Evolutionary conservation across 495 filamentous ascomycete species (phyloP).

Genomic region (Ramalina peruviana): DNA sequence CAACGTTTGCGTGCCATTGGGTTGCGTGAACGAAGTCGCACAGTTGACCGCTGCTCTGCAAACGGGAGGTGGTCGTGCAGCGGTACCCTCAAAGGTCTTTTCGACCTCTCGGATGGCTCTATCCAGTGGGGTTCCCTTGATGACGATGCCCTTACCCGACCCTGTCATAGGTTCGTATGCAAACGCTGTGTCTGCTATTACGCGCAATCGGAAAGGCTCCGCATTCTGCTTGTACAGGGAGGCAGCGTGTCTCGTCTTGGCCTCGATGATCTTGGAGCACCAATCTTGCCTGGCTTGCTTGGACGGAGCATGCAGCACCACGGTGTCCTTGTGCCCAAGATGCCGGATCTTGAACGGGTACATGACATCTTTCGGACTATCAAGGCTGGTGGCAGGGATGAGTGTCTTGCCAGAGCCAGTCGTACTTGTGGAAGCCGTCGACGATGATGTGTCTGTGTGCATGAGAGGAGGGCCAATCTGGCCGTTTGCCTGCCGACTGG

Average conservation of each 20-base stretch:
- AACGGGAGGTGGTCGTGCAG: conserved; percentile 54
- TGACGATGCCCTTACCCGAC: conserved; percentile 42
- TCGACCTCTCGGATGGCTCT: conserved; percentile 84
- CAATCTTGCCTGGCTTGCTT: conserved; percentile 66
- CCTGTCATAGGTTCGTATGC: conserved; percentile 52
- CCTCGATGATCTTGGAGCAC: conserved; percentile 86
- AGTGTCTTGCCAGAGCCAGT: conserved; percentile 28
- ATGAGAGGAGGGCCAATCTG: conserved; percentile 41
- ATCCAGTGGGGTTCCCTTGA: conserved; percentile 83
- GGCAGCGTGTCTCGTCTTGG: conserved; percentile 83
- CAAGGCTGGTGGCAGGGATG: conserved; percentile 36
- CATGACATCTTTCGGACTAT: conserved; percentile 54
- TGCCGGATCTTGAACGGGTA: conserved; percentile 96
- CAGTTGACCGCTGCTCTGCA: conserved; percentile 82
- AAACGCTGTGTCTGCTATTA: conserved; percentile 88
- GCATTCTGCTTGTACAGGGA: conserved; percentile 85
- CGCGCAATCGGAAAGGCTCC: conserved; percentile 84
- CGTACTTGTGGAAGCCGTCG: conserved; percentile 35
- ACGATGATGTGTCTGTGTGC: conserved; percentile 45
- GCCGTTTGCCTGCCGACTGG: conserved; percentile 34
- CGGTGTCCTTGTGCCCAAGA: conserved; percentile 69
- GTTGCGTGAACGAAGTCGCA: conserved; percentile 72
- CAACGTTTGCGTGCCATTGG: conserved; percentile 71
- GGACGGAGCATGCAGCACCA: conserved; percentile 72
- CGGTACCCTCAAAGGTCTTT: conserved; percentile 46